These are phyloP conservation scores for Fusarium subtropicale DNA, from an alignment of 2,329 filamentous ascomycete genomes.

Conservation along the genomic window DNA sequence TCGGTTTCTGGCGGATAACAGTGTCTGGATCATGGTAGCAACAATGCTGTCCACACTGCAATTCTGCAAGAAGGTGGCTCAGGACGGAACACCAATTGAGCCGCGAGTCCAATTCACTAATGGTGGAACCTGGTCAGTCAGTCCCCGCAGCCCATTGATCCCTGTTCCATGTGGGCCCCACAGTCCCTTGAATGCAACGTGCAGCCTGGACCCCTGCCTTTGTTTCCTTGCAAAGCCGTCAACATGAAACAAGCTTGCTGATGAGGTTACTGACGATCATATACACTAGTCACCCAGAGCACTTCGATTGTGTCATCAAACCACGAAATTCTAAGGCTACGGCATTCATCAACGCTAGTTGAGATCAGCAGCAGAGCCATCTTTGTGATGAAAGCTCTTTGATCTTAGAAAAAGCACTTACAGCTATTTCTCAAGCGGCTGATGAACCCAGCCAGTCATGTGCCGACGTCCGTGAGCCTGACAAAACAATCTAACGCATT, in stretches of 20 bases:
- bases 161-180: conserved; percentile 1
- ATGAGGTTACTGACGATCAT: not conserved
- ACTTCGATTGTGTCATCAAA: conserved; percentile 48
- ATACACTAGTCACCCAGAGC: conserved; percentile 48
- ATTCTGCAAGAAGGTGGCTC: conserved; percentile 45
- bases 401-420: not conserved
- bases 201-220: not conserved
- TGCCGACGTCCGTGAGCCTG: not conserved
- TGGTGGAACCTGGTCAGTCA: conserved; percentile 50
- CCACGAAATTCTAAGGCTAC: conserved; percentile 32
- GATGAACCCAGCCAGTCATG: not conserved
- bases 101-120: conserved; percentile 48
- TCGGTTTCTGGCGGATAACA: conserved; percentile 51
- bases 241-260: not conserved
- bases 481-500: not conserved
- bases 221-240: not conserved
- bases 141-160: not conserved
- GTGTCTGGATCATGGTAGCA: conserved; percentile 53
- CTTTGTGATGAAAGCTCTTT: not conserved
- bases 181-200: not conserved
- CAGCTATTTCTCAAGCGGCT: not conserved
- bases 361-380: not conserved
- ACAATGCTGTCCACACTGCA: conserved; percentile 50
- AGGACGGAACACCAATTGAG: conserved; percentile 45
- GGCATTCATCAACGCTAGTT: conserved; percentile 26